phyloP scores from a whole-genome alignment of 2,329 filamentous ascomycete genomes.

The Talaromyces sp. region DNA sequence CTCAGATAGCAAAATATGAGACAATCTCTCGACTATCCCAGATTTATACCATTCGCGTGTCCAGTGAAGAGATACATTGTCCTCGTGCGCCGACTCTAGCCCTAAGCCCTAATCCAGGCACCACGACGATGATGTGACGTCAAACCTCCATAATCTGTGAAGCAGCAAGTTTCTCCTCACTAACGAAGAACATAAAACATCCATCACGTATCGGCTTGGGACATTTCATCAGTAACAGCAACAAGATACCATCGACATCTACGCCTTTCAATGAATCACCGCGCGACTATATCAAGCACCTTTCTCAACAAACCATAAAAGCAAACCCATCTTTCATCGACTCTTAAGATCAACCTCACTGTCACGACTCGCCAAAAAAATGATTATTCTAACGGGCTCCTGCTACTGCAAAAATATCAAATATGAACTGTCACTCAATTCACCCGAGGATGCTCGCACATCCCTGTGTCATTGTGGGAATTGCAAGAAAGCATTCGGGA shows the following conservation, averaged over 20 bases:
- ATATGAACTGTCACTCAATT: constrained; percentile 46
- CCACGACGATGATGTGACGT: neutral
- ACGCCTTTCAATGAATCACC: neutral
- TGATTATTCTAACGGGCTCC: constrained; percentile 37
- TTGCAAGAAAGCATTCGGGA: constrained; percentile 55
- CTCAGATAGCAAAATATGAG: neutral
- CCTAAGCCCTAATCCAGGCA: neutral
- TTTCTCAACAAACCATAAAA: neutral
- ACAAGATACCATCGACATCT: neutral
- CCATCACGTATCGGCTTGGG: neutral
- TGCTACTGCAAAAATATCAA: constrained; percentile 51
- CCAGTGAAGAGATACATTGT: neutral
- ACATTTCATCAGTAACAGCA: neutral
- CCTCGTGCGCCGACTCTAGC: neutral
- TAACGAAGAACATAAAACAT: neutral
- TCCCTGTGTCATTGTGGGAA: constrained; percentile 53
- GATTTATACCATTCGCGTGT: neutral
- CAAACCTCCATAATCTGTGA: constrained; percentile 1
- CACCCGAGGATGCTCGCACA: constrained; percentile 49
- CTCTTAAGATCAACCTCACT: neutral
- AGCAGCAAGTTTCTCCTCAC: neutral
- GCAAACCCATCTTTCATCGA: neutral
- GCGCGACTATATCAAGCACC: neutral
- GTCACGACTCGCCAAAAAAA: constrained; percentile 15
- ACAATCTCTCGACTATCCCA: neutral